Evolutionary conservation across 139 green algal genomes (phyloP).

Genomic region (Chlorella sp.): DNA sequence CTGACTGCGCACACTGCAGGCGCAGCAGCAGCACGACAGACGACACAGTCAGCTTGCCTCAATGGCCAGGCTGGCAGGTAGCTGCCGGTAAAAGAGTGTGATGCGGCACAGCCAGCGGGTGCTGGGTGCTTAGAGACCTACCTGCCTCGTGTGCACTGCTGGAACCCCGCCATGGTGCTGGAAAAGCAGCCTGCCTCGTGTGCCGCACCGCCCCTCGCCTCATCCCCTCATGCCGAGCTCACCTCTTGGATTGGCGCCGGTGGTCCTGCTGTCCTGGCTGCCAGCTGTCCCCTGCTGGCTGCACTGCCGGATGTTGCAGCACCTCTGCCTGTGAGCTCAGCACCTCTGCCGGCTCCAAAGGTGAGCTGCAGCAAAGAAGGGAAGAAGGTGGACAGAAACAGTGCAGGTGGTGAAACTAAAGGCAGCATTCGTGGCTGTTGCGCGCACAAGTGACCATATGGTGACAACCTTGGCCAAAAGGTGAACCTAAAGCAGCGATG

Average conservation of each 20-base stretch:
- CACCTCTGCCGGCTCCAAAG: not conserved
- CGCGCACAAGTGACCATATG: too few relatives aligned
- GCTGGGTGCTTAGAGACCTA: not conserved
- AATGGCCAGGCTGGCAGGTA: not conserved
- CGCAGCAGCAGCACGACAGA: not conserved
- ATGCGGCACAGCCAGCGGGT: not conserved
- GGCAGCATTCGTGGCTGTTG: too few relatives aligned
- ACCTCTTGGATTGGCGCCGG: conserved; percentile 6
- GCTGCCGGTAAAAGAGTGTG: not conserved
- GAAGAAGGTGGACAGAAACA: not conserved
- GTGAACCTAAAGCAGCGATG: too few relatives aligned
- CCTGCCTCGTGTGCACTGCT: too few relatives aligned
- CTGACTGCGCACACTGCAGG: not conserved
- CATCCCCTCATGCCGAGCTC: not conserved
- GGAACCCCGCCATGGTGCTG: too few relatives aligned
- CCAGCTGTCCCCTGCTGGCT: too few relatives aligned
- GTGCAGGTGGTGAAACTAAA: too few relatives aligned
- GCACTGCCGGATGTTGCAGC: too few relatives aligned
- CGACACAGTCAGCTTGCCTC: too few relatives aligned
- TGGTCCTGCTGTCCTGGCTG: not conserved
- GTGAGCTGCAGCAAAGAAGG: not conserved
- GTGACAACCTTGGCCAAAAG: too few relatives aligned
- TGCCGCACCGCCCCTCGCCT: too few relatives aligned
- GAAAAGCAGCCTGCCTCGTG: too few relatives aligned
- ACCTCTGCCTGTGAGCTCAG: not conserved